A percentile compares a stretch with the other conserved stretches of the same genome.
These are phyloP conservation scores for Ustilago crameri DNA, from an alignment of 1,284 basidiomycete species.

Conservation along the genomic window DNA sequence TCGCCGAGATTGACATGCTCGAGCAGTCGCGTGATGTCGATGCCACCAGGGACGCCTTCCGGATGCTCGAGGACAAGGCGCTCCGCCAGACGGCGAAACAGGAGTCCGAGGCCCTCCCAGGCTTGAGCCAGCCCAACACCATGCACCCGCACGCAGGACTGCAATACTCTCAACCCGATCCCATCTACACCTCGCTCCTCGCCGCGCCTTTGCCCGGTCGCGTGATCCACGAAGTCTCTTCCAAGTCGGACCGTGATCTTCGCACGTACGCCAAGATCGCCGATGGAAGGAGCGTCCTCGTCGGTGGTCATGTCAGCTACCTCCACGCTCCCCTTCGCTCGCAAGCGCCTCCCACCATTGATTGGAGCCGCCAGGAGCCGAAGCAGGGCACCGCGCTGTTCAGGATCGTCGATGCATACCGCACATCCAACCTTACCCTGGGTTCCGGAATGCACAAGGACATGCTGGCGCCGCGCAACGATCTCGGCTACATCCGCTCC, in stretches of 20 bases:
- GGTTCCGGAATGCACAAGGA: constrained; percentile 41
- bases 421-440: constrained; percentile 20
- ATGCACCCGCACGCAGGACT: constrained; percentile 58
- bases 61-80: constrained; percentile 33
- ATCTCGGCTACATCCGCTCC: constrained; percentile 41
- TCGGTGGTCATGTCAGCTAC: constrained; percentile 43
- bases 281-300: constrained; percentile 33
- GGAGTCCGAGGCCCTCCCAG: constrained; percentile 12
- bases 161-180: constrained; percentile 63
- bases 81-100: constrained; percentile 5
- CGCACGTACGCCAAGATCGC: constrained; percentile 22
- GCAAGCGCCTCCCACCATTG: constrained; percentile 40
- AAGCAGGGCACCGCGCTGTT: constrained; percentile 43
- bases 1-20: constrained; percentile 49
- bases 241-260: constrained; percentile 15
- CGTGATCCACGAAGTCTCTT: constrained; percentile 50
- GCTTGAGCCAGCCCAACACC: constrained; percentile 44
- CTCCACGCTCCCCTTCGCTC: constrained; percentile 35
- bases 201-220: constrained; percentile 53
- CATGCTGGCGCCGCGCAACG: constrained; percentile 37
- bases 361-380: constrained; percentile 40
- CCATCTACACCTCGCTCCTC: constrained; percentile 54
- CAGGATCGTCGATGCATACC: constrained; percentile 44
- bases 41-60: constrained; percentile 39
- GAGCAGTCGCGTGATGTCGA: constrained; percentile 41